phyloP scores from a whole-genome alignment of 495 filamentous ascomycete genomes.

The Hypomontagnella submonticulosa region DNA sequence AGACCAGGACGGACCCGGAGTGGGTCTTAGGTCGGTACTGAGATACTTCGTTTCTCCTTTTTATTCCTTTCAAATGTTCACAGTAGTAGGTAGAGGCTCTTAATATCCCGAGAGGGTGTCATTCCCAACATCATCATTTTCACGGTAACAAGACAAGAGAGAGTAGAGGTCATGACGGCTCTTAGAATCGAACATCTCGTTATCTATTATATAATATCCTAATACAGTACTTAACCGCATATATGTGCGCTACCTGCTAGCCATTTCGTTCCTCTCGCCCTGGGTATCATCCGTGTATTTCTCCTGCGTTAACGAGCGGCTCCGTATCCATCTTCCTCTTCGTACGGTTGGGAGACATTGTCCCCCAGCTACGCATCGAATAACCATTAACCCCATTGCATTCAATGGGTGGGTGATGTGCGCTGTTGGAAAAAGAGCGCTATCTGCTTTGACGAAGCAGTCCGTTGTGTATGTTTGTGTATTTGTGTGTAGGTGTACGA shows the following conservation, averaged over 20 bases:
- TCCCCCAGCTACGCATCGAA: constrained; percentile 1
- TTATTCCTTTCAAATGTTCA: not conserved
- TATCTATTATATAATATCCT: constrained; percentile 36
- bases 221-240: constrained; percentile 35
- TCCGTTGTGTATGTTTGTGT: constrained; percentile 17
- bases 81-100: too few relatives aligned
- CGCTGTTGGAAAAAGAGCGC: constrained; percentile 1
- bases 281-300: constrained; percentile 39
- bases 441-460: constrained; percentile 20
- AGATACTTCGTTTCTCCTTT: constrained; percentile 7
- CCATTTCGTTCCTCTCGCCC: constrained; percentile 14
- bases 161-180: constrained; percentile 15
- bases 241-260: constrained; percentile 14
- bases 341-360: not conserved
- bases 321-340: not conserved
- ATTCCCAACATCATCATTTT: too few relatives aligned
- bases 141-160: not conserved
- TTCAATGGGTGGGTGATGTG: constrained; percentile 5
- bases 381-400: constrained; percentile 12
- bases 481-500: not conserved
- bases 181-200: constrained; percentile 38
- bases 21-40: not conserved
- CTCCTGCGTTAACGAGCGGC: constrained; percentile 2
- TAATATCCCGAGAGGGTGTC: too few relatives aligned
- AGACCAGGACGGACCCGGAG: too few relatives aligned